A percentile compares a stretch with the other conserved stretches of the same genome.
These are phyloP conservation scores for Suillus discolor DNA, from an alignment of 768 basidiomycete species.

Conservation along the genomic window DNA sequence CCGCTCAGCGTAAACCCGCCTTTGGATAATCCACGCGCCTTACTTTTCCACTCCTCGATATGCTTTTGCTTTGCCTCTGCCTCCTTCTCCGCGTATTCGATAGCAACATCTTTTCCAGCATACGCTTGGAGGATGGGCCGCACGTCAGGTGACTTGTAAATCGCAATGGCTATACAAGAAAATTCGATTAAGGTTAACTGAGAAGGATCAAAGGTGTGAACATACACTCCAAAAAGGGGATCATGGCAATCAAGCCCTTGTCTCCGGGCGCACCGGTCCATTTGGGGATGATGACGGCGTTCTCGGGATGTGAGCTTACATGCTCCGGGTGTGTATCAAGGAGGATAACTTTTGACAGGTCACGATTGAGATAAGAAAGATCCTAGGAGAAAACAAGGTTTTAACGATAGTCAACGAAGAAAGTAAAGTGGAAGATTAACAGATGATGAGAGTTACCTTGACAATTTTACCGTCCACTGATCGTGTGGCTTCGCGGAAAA, in stretches of 20 bases:
- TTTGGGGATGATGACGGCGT: slow-evolving; percentile 78
- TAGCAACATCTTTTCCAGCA: slow-evolving; percentile 82
- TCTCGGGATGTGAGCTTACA: slow-evolving; percentile 80
- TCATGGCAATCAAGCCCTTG: slow-evolving; percentile 83
- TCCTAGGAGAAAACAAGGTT: slow-evolving; percentile 50
- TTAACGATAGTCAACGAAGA: neutral
- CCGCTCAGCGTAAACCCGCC: slow-evolving; percentile 47
- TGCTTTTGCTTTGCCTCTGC: slow-evolving; percentile 77
- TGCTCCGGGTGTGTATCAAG: slow-evolving; percentile 88
- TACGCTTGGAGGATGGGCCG: slow-evolving; percentile 87
- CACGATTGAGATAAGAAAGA: slow-evolving; percentile 91
- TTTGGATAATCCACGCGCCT: slow-evolving; percentile 39
- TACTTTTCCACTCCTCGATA: slow-evolving; percentile 77
- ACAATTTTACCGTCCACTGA: slow-evolving; percentile 81
- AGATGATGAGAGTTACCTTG: slow-evolving; percentile 54
- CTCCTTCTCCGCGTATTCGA: slow-evolving; percentile 90
- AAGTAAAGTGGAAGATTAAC: neutral
- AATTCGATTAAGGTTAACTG: neutral
- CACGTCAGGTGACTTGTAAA: slow-evolving; percentile 86
- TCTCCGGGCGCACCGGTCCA: slow-evolving; percentile 85
- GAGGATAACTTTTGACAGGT: slow-evolving; percentile 84
- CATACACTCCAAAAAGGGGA: slow-evolving; percentile 94
- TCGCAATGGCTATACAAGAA: slow-evolving; percentile 72
- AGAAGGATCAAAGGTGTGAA: slow-evolving; percentile 10
- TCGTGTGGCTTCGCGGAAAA: slow-evolving; percentile 93